Evolutionary conservation across 2,329 filamentous ascomycete genomes (phyloP), one percentile per base, ranked within the genome.

Genomic region (Arachnomyces sp.): DNA sequence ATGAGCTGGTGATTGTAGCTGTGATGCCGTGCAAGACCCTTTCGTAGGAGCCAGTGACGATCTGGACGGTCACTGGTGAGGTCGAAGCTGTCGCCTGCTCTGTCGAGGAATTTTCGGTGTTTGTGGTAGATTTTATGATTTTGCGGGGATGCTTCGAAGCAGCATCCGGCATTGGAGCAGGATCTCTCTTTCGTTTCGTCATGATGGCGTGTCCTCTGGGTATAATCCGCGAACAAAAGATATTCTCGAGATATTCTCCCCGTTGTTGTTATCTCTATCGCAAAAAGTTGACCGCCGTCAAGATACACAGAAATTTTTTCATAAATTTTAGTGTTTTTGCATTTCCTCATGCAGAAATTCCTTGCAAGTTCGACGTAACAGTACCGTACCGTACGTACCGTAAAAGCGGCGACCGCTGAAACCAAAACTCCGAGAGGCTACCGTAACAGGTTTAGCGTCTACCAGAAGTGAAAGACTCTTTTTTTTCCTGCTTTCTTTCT

Each of bases 11-110:
- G 38, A 94, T 69, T 2, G 78, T 78, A n/a, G 84, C 88, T 6
- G 84, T 86, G 53, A 95, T 74, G 44, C 92, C 92, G 61, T 98
- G 92, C 14, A 98, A 75, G 36, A 93, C 79, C 48, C 88, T 78
- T 59, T 98, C 92, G 66, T 98, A 98, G 39, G 89, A 95, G 35
- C 92, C 92, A 5, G 87, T 82, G 44, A 96, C 74, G 49, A 98
- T 82, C 63, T 96, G 92, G 43, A 96, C 72, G n/a, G 82, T 81
- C 50, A 78, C 32, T 43, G 56, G 50, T 31, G 57, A 34, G 16
- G 33, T 2, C 30, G 14, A 11, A 20, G 34, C 14, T 49, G 47
- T 49, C 49, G 43, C 58, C 53, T 40, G 54, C 50, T 45, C 54
- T 49, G 36, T 39, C 34, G 48, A 53, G 20, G 56, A 42, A 16